Evolutionary conservation across 306 rosid species (phyloP), one percentile per base, ranked within the genome.

Genomic region (Inga leiocalycina): DNA sequence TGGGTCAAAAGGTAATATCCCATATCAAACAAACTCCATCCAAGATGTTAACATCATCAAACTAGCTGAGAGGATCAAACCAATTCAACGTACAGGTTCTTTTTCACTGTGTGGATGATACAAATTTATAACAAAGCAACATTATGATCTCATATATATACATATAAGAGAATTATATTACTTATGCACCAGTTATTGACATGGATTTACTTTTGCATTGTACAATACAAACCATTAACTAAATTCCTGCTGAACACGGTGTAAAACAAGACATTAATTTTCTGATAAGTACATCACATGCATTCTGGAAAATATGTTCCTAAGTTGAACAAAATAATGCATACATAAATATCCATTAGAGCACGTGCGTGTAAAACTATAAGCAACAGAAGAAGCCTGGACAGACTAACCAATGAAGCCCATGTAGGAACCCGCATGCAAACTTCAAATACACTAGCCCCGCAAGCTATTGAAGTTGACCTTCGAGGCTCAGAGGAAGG

Each of bases 391-490:
- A 76, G 57, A 45, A 78, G 81, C 48, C 70, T 56, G 46, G 76
- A 82, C 59, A 80, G 71, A 68, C 78, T 62, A 67, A 95, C 99
- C 98, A 93, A 97, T 72, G 96, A 91, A 69, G 94, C 98, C 99
- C 98, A 96, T 59, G 88, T 85, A 77, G 99, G 98, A 83, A 96
- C 93, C 85, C 82, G 89, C 93, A 96, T 85, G 82, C 88, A 88
- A 81, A 93, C 96, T 91, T 96, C 97, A 81, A 93, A 93, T 75
- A 96, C 97, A 22, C 91, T 85, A 67, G 98, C 93, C 68, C 99
- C 98, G 90, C 97, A 91, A n/a, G 99, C 98, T 86, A 93, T 76
- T 10, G 99, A 88, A 59, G 92, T 89, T 64, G 99, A 96, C 85
- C 86, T 90, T 71, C 99, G 93, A 85, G 99, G 98, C 82, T 91